phyloP scores from a whole-genome alignment of 352 stramenopile species.

The Globisporangium cederbergense region DNA sequence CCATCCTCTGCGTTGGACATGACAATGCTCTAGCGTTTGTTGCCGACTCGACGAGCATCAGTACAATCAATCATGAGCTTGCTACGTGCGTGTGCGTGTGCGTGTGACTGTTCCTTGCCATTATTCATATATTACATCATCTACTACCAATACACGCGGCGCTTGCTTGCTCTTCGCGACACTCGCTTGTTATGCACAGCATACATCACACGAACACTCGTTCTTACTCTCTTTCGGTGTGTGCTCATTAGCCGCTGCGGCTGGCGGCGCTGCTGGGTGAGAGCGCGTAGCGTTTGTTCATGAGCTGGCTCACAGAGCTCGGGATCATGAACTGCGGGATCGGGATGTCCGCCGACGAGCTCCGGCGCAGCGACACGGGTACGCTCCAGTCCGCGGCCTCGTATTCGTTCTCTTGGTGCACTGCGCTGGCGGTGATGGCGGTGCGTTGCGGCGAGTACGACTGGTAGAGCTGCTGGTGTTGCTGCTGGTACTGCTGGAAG shows the following conservation, averaged over 20 bases:
- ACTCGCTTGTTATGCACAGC: neutral
- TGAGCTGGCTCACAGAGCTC: slow-evolving; percentile 45
- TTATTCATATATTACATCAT: too few relatives aligned
- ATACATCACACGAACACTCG: neutral
- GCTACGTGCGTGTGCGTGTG: too few relatives aligned
- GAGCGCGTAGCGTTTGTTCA: slow-evolving; percentile 48
- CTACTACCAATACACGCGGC: too few relatives aligned
- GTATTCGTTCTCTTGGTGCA: neutral
- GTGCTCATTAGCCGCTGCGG: neutral
- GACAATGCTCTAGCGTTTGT: too few relatives aligned
- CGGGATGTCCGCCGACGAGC: slow-evolving; percentile 32
- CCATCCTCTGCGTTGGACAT: neutral
- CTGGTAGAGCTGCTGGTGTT: neutral
- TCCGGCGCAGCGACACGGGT: slow-evolving; percentile 9
- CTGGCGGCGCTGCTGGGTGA: neutral
- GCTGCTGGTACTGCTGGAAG: neutral
- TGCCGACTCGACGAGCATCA: too few relatives aligned
- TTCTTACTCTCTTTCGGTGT: neutral
- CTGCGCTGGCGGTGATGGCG: neutral
- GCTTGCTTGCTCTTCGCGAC: too few relatives aligned
- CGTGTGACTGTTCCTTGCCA: too few relatives aligned
- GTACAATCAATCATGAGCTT: too few relatives aligned
- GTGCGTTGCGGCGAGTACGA: neutral
- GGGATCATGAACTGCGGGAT: slow-evolving; percentile 62
- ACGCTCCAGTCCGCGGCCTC: slow-evolving; percentile 4